Evolutionary conservation across 2,329 filamentous ascomycete species (phyloP), one percentile per base, ranked within the genome.

Genomic region (Cercospora citrullina): DNA sequence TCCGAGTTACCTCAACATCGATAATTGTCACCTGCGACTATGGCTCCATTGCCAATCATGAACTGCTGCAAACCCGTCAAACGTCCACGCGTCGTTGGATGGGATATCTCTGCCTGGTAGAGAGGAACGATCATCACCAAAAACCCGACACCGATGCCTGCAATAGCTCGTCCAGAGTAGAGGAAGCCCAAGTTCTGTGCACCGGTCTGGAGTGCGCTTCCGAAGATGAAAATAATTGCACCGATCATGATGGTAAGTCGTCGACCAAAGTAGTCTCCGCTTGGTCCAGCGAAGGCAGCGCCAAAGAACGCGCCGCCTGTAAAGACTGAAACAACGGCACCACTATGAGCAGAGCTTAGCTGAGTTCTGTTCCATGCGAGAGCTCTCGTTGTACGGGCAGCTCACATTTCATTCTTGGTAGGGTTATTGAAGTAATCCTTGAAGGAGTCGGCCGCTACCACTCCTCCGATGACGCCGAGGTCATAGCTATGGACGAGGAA

Each of bases 391-490:
- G 42, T 48, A 21, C 1, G 18, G 2, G 7, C n/a, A 9, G 45
- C 61, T 53, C 36, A 63, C 61, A 55, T 42, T 30, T 64, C 62
- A 57, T 57, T 55, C 1, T 30, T 39, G 23, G 48, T 55, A 9
- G 62, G 62, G 10, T 64, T 3, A 36, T 57, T 64, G 62, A 64
- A 64, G 8, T 31, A 33, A 30, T 26, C 39, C 14, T 23, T 26
- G 30, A 64, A 64, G 0, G 62, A 30, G 16, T 55, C 48, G 21
- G 28, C 31, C n/a, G 62, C 62, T 12, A 64, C 48, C 5, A 39
- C 45, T 14, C 62, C 48, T 16, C 62, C 62, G 23, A 64, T 64
- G 1, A 64, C 62, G 6, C 62, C 62, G 9, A 64, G 48, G 18
- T 64, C 62, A 28, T 64, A 64, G 48, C 62, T 64, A 21, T 21